Conservation (phyloP, 2,329 filamentous ascomycete species). For the Parastagonospora nodorum region DNA sequence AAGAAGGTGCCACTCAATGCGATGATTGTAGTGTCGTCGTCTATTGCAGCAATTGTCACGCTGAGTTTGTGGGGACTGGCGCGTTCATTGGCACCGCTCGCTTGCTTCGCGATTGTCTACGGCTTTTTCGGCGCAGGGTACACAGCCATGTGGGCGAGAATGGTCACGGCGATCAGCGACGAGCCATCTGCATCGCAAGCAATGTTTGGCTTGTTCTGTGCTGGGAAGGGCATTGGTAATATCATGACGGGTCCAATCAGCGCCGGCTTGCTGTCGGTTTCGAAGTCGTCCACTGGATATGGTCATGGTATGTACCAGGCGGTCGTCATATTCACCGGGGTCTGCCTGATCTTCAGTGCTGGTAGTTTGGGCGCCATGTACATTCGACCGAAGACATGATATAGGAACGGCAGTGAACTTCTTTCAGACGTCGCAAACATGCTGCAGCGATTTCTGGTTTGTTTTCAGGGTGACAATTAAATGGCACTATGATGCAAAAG, state of each 20-base stretch:
- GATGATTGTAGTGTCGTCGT: constrained; percentile 34
- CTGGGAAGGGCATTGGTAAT: constrained; percentile 55
- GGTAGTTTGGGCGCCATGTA: constrained; percentile 10
- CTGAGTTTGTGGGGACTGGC: constrained; percentile 51
- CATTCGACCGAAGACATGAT: constrained; percentile 2
- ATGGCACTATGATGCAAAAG: too few relatives aligned
- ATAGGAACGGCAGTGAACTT: neutral
- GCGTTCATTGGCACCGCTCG: constrained; percentile 41
- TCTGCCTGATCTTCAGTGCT: constrained; percentile 16
- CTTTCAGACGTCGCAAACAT: neutral
- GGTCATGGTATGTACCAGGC: constrained; percentile 17
- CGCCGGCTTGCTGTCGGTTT: constrained; percentile 34
- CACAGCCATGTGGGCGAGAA: constrained; percentile 48
- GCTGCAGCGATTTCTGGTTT: neutral
- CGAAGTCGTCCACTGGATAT: constrained; percentile 8
- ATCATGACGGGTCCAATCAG: constrained; percentile 56
- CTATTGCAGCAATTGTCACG: constrained; percentile 34
- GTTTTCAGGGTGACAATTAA: too few relatives aligned
- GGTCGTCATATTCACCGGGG: constrained; percentile 19
- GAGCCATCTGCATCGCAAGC: constrained; percentile 41
- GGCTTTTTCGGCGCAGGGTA: constrained; percentile 47
- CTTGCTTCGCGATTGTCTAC: constrained; percentile 47
- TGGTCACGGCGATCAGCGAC: constrained; percentile 45
- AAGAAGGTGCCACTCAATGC: constrained; percentile 41
- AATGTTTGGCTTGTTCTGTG: constrained; percentile 51